A percentile compares a stretch with the other conserved stretches of the same genome.
These are phyloP conservation scores for Candida pseudoglaebosa DNA, from an alignment of 805 yeast species.

Conservation along the genomic window DNA sequence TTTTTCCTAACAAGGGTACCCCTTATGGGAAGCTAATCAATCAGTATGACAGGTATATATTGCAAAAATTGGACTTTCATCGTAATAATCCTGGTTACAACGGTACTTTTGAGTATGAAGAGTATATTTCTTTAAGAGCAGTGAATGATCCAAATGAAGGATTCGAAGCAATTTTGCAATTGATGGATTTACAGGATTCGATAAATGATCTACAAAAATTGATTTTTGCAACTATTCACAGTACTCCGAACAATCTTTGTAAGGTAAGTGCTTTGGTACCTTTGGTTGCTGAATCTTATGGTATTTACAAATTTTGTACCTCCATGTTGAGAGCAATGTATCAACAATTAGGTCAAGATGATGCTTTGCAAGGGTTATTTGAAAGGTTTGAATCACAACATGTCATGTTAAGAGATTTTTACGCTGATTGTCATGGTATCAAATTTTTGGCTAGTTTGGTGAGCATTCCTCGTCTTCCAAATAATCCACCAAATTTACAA, in stretches of 20 bases:
- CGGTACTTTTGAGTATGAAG: slow-evolving; percentile 95
- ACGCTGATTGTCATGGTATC: slow-evolving; percentile 84
- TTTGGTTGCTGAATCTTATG: slow-evolving; percentile 84
- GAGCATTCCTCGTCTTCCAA: slow-evolving; percentile 66
- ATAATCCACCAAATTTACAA: slow-evolving; percentile 56
- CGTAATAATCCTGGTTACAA: slow-evolving; percentile 82
- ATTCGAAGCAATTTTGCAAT: slow-evolving; percentile 79
- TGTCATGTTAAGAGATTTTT: slow-evolving; percentile 71
- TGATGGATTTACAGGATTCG: slow-evolving; percentile 81
- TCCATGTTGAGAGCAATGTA: slow-evolving; percentile 90
- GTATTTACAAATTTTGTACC: slow-evolving; percentile 83
- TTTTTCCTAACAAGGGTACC: slow-evolving; percentile 38
- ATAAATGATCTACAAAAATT: slow-evolving; percentile 75
- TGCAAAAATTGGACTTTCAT: slow-evolving; percentile 78
- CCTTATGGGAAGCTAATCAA: slow-evolving; percentile 70
- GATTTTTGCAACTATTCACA: slow-evolving; percentile 67
- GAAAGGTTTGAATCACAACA: slow-evolving; percentile 71
- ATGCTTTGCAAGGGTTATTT: slow-evolving; percentile 70
- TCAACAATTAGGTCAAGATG: slow-evolving; percentile 66
- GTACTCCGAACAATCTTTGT: slow-evolving; percentile 63
- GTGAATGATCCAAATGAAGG: slow-evolving; percentile 96
- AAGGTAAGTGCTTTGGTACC: slow-evolving; percentile 86
- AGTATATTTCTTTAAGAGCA: slow-evolving; percentile 79
- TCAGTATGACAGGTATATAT: slow-evolving; percentile 68
- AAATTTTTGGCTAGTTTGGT: slow-evolving; percentile 77